Conservation (phyloP, 208 protist genomes). For the Acanthamoeba polyphaga region DNA sequence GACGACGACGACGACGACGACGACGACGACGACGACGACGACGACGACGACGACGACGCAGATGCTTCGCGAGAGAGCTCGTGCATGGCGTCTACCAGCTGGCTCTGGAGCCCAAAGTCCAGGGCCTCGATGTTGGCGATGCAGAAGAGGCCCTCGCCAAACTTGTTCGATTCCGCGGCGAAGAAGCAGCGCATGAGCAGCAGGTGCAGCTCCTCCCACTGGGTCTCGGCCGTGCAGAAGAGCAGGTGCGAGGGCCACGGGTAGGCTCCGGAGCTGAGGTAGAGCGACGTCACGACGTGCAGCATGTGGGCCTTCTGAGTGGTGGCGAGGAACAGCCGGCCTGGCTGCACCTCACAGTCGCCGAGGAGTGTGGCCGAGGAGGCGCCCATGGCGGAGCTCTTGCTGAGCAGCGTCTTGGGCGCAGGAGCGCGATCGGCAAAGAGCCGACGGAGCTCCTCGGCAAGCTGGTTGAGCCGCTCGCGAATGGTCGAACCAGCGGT, state of each 20-base stretch:
- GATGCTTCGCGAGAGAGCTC: not conserved
- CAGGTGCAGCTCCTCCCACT: constrained; percentile 36
- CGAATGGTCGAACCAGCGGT: not conserved
- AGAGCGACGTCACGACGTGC: not conserved
- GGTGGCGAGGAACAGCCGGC: not conserved
- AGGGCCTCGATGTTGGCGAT: constrained; percentile 12
- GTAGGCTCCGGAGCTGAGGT: not conserved
- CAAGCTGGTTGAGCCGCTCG: not conserved
- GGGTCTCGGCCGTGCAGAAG: constrained; percentile 30
- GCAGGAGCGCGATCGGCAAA: not conserved
- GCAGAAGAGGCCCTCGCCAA: constrained; percentile 5
- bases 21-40: too few species aligned
- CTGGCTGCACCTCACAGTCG: constrained; percentile 1
- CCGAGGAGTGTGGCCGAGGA: not conserved
- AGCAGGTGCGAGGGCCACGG: constrained; percentile 10
- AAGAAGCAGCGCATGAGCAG: constrained; percentile 37
- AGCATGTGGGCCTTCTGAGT: not conserved
- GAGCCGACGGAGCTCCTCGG: not conserved
- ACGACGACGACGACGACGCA: not conserved
- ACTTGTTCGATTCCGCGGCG: not conserved
- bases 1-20: too few species aligned
- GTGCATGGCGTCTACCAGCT: constrained; percentile 10
- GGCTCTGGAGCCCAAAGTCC: constrained; percentile 17
- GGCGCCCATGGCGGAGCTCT: too few species aligned
- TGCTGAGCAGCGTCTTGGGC: not conserved